Base-by-base conservation (phyloP, 768 basidiomycete genomes). In the Dacryopinax primogenitus region DNA sequence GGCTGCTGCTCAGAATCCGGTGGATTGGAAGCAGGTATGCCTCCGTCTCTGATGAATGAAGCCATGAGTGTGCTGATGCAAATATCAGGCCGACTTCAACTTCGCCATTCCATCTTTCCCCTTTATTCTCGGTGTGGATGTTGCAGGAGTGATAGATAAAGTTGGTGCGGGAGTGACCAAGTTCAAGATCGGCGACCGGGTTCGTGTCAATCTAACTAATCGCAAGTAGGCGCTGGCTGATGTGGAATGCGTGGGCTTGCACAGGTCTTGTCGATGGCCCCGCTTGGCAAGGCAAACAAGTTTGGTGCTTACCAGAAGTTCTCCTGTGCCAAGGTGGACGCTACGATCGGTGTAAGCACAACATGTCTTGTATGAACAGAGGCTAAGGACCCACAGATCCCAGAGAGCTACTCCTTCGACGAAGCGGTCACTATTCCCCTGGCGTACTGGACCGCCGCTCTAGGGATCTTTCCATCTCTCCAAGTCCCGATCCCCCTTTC, bases 361-460 rank as follows among this genome's bases (percentile, higher is more conserved):
- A 18, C 51, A 15, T 30, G 26, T 30, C 18, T 21, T 58, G 26
- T 28, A 11, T 30, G 51, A 58, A 15, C 21, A 6, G 4, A 6
- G 9, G 3, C 26, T 28, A 32, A 26, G 26, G 26, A 13, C 6
- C 33, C 61, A 2, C 47, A 82, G 79, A 79, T 84, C 36, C 83
- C 83, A 1, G 70, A 74, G 3, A 77, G 74, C 44, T 39, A 81
- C 47, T 76, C 79, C 1, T 82, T 79, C 66, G 83, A 82, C 15
- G 74, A 81, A 65, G 82, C 78, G 1, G 69, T 79, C 0, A 78
- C 82, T 1, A 69, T 84, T 21, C 81, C 83, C 7, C 72, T 81
- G 1, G 82, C 75, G 1, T 67, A 84, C n/a, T 76, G 77, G 7
- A 79, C 80, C 23, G 80, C 82, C 18, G 79, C 78, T 33, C 73